A percentile compares a stretch with the other conserved stretches of the same genome.
These are phyloP conservation scores for Nymphaea thermarum DNA, from an alignment of 164 flowering plant genomes.

Conservation along the genomic window DNA sequence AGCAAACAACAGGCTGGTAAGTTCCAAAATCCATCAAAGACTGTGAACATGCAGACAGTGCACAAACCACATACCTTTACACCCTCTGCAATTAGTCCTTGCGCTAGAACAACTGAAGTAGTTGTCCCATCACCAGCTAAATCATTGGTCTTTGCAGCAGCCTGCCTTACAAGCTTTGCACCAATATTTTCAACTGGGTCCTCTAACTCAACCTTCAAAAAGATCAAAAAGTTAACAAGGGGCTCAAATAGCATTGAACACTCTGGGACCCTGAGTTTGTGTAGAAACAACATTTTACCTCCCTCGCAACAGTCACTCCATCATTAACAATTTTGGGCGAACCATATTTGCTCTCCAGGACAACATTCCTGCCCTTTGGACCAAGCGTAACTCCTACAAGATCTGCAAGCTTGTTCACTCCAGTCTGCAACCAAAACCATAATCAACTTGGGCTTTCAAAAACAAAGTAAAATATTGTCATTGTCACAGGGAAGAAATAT, in stretches of 20 bases:
- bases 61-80: slow-evolving; percentile 54
- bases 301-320: slow-evolving; percentile 95
- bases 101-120: slow-evolving; percentile 99
- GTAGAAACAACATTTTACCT: slow-evolving; percentile 17
- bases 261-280: too few relatives aligned
- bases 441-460: not conserved
- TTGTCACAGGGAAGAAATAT: not conserved
- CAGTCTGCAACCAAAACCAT: slow-evolving; percentile 29
- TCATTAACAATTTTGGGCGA: slow-evolving; percentile 96
- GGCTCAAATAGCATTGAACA: too few relatives aligned
- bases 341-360: slow-evolving; percentile 96
- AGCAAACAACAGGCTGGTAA: not conserved
- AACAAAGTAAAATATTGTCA: not conserved
- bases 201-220: slow-evolving; percentile 75
- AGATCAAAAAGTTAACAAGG: not conserved
- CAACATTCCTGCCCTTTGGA: slow-evolving; percentile 97
- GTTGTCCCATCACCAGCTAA: slow-evolving; percentile 99
- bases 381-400: slow-evolving; percentile 98
- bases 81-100: slow-evolving; percentile 93
- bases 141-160: slow-evolving; percentile 98
- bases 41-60: not conserved
- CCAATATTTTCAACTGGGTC: slow-evolving; percentile 99
- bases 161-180: slow-evolving; percentile 93
- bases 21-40: not conserved
- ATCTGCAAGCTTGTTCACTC: slow-evolving; percentile 98